Conservation (phyloP, 371 early-diverging fungal species). For the Neoconidiobolus thromboides region DNA sequence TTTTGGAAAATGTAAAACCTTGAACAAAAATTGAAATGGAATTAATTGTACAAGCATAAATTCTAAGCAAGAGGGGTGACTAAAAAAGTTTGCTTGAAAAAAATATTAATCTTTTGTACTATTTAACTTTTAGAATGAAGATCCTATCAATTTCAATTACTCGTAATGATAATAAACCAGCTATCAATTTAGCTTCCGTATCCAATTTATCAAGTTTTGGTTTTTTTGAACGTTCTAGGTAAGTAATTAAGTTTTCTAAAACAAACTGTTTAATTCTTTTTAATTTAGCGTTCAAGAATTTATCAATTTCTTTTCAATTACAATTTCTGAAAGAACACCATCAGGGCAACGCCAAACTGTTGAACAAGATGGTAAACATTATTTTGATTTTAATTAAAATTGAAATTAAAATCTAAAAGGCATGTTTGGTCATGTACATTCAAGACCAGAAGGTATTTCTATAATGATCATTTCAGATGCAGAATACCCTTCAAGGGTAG, state of each 20-base stretch:
- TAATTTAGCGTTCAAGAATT: slow-evolving; percentile 63
- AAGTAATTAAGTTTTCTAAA: slow-evolving; percentile 8
- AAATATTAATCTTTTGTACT: no score
- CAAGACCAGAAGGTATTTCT: slow-evolving; percentile 47
- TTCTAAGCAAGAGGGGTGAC: no score
- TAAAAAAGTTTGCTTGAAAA: no score
- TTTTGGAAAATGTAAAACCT: no score
- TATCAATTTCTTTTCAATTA: slow-evolving; percentile 66
- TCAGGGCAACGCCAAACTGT: slow-evolving; percentile 70
- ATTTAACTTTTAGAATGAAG: no score
- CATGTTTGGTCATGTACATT: slow-evolving; percentile 66
- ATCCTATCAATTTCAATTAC: no score
- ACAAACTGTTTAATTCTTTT: slow-evolving; percentile 1
- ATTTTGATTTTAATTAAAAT: no score
- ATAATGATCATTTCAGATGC: slow-evolving; percentile 68
- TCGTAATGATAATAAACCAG: slow-evolving; percentile 6
- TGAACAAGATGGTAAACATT: slow-evolving; percentile 71
- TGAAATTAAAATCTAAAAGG: slow-evolving; percentile 17
- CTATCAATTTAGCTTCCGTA: slow-evolving; percentile 31
- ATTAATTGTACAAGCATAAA: no score
- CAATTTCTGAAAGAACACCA: slow-evolving; percentile 70
- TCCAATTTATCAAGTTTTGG: slow-evolving; percentile 68
- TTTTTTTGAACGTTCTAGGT: slow-evolving; percentile 76
- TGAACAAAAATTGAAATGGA: no score
- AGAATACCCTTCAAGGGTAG: slow-evolving; percentile 85